Conservation (phyloP, 1,284 basidiomycete genomes). For the Ceratorhiza oryzae-sativae region DNA sequence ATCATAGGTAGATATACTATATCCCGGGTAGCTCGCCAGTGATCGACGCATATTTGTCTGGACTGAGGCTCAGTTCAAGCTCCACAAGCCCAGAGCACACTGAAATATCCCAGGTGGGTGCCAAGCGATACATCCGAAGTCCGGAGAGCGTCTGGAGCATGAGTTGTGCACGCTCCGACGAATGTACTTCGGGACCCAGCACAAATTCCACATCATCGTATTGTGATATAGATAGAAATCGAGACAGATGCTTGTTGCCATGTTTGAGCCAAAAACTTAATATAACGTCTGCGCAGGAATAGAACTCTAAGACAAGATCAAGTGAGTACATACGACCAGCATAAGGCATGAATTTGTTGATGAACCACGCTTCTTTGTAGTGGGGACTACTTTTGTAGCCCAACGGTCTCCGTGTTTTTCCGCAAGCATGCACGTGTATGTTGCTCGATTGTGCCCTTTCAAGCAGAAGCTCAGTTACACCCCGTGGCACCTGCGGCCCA, state of each 20-base stretch:
- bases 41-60: too few relatives aligned
- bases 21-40: too few relatives aligned
- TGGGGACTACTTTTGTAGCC: too few relatives aligned
- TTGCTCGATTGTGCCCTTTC: too few relatives aligned
- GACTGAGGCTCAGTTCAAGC: not conserved
- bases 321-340: not conserved
- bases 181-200: not conserved
- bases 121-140: not conserved
- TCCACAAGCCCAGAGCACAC: conserved; percentile 9
- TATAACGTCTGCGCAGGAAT: not conserved
- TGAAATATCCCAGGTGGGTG: not conserved
- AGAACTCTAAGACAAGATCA: not conserved
- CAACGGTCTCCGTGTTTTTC: too few relatives aligned
- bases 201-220: not conserved
- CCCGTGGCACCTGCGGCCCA: not conserved
- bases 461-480: not conserved
- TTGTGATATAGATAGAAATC: not conserved
- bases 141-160: not conserved
- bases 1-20: not conserved
- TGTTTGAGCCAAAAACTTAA: not conserved
- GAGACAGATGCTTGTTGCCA: not conserved
- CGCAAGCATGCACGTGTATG: too few relatives aligned
- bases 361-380: too few relatives aligned
- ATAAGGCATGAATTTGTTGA: not conserved
- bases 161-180: not conserved